Percentiles rank a stretch among this genome's conserved stretches.
Evolutionary conservation across 2,329 filamentous ascomycete species (phyloP).

Genomic region (Colletotrichum camelliae): DNA sequence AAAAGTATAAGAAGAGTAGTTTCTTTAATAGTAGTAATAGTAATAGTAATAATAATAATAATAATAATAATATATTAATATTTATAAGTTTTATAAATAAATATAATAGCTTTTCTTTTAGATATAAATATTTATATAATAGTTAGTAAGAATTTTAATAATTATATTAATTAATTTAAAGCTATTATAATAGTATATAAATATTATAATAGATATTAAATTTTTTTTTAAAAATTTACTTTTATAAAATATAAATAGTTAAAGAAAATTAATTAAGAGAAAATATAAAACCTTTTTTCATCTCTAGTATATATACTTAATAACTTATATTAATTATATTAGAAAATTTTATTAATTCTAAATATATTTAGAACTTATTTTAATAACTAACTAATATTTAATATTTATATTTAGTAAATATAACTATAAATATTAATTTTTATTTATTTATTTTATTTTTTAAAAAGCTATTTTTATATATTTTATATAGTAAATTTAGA

Average conservation of each 20-base stretch:
- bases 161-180: neutral
- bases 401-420: too few species aligned
- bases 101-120: too few species aligned
- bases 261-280: neutral
- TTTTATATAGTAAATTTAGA: neutral
- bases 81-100: too few species aligned
- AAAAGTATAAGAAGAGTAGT: too few species aligned
- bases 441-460: neutral
- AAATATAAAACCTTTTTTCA: neutral
- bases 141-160: neutral
- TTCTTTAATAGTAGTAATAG: too few species aligned
- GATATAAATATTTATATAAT: neutral
- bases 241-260: neutral
- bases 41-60: too few species aligned
- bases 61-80: too few species aligned
- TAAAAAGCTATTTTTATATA: neutral
- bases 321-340: neutral
- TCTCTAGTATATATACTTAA: neutral
- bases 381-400: neutral
- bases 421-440: neutral
- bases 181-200: neutral
- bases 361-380: neutral
- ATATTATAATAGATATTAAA: neutral
- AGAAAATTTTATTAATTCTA: neutral
- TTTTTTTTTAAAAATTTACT: neutral